Evolutionary conservation across 306 rosid species (phyloP).

Genomic region (Glycine soja): DNA sequence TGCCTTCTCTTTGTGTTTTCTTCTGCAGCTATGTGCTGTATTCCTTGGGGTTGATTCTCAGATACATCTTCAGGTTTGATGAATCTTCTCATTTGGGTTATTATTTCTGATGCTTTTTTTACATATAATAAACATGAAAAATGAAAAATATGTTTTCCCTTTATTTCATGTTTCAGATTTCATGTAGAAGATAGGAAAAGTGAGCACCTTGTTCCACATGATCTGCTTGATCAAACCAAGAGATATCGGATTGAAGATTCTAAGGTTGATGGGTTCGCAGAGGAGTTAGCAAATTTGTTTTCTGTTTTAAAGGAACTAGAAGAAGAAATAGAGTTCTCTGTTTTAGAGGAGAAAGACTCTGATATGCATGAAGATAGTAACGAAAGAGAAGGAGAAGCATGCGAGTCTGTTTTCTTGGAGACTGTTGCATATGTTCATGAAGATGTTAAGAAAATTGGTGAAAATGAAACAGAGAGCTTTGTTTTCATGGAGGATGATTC

Average conservation of each 20-base stretch:
- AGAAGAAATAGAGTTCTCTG: constrained; percentile 30
- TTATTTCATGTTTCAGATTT: constrained; percentile 50
- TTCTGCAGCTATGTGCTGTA: constrained; percentile 45
- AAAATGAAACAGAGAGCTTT: constrained; percentile 38
- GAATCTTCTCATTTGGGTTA: constrained; percentile 26
- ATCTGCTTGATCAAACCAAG: not conserved
- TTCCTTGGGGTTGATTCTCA: constrained; percentile 51
- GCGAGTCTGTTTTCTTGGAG: constrained; percentile 3
- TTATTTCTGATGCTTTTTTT: not conserved
- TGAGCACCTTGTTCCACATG: not conserved
- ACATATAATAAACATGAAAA: no score
- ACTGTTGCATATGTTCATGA: not conserved
- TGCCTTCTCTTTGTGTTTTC: constrained; percentile 50
- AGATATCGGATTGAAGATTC: constrained; percentile 32
- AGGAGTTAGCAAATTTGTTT: constrained; percentile 41
- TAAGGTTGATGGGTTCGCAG: constrained; percentile 44
- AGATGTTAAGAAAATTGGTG: not conserved
- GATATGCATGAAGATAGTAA: not conserved
- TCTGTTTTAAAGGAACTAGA: constrained; percentile 8
- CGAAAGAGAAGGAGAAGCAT: not conserved
- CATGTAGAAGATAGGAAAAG: constrained; percentile 35
- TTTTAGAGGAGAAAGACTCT: not conserved
- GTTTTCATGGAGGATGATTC: not conserved
- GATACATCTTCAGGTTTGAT: constrained; percentile 58
- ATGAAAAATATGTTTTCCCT: no score